A percentile compares a stretch with the other conserved stretches of the same genome.
Conservation (phyloP, 1,284 basidiomycete genomes). For the Tilletia setariae region DNA sequence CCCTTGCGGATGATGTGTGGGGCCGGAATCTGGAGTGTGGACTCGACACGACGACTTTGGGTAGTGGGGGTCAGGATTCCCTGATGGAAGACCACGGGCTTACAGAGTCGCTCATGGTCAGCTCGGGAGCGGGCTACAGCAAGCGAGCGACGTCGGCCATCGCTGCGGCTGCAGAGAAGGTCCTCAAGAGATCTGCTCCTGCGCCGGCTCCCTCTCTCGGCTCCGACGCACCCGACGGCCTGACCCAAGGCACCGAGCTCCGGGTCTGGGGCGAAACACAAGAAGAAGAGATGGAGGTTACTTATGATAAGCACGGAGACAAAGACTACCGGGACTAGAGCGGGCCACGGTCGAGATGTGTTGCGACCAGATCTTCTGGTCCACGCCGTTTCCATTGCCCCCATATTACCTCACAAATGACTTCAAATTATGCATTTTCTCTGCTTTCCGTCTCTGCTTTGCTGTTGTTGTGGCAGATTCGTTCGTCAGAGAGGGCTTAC, state of each 20-base stretch:
- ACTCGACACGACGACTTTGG: background rate
- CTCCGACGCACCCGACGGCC: background rate
- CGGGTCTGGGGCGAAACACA: slow-evolving; percentile 49
- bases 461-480: too few relatives aligned
- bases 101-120: background rate
- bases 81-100: background rate
- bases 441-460: too few relatives aligned
- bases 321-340: slow-evolving; percentile 26
- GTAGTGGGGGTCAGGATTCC: background rate
- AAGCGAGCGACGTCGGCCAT: background rate
- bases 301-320: slow-evolving; percentile 45
- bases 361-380: too few relatives aligned
- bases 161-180: background rate
- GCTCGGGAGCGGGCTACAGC: background rate
- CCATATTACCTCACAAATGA: too few relatives aligned
- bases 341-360: too few relatives aligned
- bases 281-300: slow-evolving; percentile 34
- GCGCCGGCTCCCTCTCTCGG: background rate
- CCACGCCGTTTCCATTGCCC: too few relatives aligned
- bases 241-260: slow-evolving; percentile 21
- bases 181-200: background rate
- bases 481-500: too few relatives aligned
- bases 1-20: background rate
- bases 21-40: background rate
- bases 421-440: too few relatives aligned